Evolutionary conservation across 2,329 filamentous ascomycete genomes (phyloP).

Genomic region (Penicillium capsulatum): DNA sequence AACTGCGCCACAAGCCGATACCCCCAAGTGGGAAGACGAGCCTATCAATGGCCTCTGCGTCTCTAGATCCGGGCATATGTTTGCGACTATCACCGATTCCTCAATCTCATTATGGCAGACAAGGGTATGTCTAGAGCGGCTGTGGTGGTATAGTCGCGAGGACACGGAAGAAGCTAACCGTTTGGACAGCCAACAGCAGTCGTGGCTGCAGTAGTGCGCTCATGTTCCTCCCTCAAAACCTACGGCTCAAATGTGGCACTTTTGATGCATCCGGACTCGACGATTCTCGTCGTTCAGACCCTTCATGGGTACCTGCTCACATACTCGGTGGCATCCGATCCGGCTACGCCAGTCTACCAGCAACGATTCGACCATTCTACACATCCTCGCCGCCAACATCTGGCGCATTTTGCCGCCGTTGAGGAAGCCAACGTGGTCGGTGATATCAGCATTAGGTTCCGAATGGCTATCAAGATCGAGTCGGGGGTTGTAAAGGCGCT

Average conservation of each 20-base stretch:
- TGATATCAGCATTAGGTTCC: slow-evolving; percentile 85
- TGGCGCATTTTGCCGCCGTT: slow-evolving; percentile 57
- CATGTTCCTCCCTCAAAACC: slow-evolving; percentile 68
- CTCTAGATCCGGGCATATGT: slow-evolving; percentile 74
- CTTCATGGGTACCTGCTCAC: slow-evolving; percentile 83
- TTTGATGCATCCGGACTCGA: slow-evolving; percentile 82
- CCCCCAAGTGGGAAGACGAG: slow-evolving; percentile 51
- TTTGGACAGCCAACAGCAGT: slow-evolving; percentile 72
- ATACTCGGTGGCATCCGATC: slow-evolving; percentile 83
- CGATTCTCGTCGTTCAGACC: slow-evolving; percentile 88
- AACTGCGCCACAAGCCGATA: slow-evolving; percentile 25
- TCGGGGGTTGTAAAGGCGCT: slow-evolving; percentile 85
- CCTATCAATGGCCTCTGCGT: slow-evolving; percentile 70
- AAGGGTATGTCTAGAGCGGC: slow-evolving; percentile 56
- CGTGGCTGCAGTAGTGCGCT: slow-evolving; percentile 79
- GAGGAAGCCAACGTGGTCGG: slow-evolving; percentile 78
- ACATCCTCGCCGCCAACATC: slow-evolving; percentile 45
- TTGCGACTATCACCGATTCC: slow-evolving; percentile 80
- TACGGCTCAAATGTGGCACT: slow-evolving; percentile 85
- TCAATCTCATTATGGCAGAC: slow-evolving; percentile 96
- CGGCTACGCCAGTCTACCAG: slow-evolving; percentile 77
- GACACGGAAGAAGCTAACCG: slow-evolving; percentile 29
- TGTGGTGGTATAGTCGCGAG: slow-evolving; percentile 12
- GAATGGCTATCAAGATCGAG: slow-evolving; percentile 97
- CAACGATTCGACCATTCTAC: slow-evolving; percentile 61